Evolutionary conservation across 2,329 filamentous ascomycete genomes (phyloP), one percentile per base, ranked within the genome.

Genomic region (Camillea tinctor): DNA sequence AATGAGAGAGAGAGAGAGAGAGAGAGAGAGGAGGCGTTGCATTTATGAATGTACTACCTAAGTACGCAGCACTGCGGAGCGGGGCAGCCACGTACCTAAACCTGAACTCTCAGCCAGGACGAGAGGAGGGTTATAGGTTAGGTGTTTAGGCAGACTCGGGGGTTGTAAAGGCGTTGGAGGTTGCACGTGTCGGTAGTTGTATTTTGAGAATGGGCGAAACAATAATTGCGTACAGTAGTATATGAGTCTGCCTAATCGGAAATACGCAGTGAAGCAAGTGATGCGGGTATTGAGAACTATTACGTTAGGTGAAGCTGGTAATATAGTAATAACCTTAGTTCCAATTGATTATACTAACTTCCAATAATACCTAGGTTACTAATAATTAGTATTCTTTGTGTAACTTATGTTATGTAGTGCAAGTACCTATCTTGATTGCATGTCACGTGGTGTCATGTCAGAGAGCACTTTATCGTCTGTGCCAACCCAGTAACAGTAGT

Each of bases 121-220:
- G 26, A 58, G 44, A 55, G 52, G 59, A 50, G 52, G 40, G 58
- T 55, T 51, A n/a, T n/a, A 58, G 64, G 62, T 62, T n/a, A n/a
- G n/a, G 64, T 66, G 63, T 30, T 30, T 26, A 56, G 62, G 61
- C 55, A 57, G 59, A 57, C 58, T 61, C 54, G 7, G 11, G 50
- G 58, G 58, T 61, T 15, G 52, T 55, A 52, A 22, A 54, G 63
- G 63, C 60, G 60, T 65, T 65, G 57, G 63, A 55, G 63, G 63
- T 55, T 64, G 60, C 56, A 65, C 58, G 60, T 58, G 52, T 36
- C 23, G 23, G 26, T 19, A 36, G 13, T 53, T n/a, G 56, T 55
- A 55, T 57, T 64, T 61, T 58, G 63, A 60, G 60, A 61, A 60
- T 19, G 23, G 30, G 24, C 44, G 30, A 54, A 36, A 54, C 60